phyloP scores from a whole-genome alignment of 805 yeast genomes.

The Pichia exigua region DNA sequence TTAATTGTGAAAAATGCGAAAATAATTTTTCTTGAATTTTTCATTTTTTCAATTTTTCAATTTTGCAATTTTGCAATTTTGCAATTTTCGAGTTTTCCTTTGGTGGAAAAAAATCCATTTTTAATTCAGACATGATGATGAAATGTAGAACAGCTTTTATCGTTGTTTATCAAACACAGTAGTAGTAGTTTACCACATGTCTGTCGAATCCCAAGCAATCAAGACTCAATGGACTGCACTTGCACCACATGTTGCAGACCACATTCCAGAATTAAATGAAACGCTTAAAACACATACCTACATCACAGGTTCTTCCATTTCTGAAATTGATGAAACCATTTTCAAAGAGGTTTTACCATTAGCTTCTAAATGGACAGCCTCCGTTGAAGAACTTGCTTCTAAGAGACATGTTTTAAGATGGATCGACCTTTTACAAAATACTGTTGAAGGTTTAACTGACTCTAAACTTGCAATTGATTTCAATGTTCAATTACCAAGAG shows the following conservation, averaged over 20 bases:
- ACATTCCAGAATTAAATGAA: conserved; percentile 56
- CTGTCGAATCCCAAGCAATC: background rate
- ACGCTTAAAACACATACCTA: conserved; percentile 63
- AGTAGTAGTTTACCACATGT: too few relatives aligned
- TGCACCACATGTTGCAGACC: conserved; percentile 40
- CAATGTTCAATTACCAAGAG: conserved; percentile 60
- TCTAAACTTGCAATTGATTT: conserved; percentile 45
- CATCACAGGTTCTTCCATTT: conserved; percentile 57
- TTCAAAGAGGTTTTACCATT: conserved; percentile 60
- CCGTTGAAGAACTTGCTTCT: conserved; percentile 38
- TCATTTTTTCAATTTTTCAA: background rate
- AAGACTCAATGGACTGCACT: conserved; percentile 75
- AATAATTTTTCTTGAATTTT: background rate
- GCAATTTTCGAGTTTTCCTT: too few relatives aligned
- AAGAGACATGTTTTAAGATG: conserved; percentile 87
- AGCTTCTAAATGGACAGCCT: conserved; percentile 45
- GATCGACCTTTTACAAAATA: conserved; percentile 79
- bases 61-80: too few relatives aligned
- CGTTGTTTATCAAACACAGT: too few relatives aligned
- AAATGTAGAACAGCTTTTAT: too few relatives aligned
- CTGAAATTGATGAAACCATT: conserved; percentile 63
- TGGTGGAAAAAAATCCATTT: background rate
- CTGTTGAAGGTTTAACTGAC: conserved; percentile 33
- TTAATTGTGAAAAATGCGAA: background rate
- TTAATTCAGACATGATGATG: background rate